Conservation (phyloP, 2,329 filamentous ascomycete genomes). For the Penicillium thymicola region DNA sequence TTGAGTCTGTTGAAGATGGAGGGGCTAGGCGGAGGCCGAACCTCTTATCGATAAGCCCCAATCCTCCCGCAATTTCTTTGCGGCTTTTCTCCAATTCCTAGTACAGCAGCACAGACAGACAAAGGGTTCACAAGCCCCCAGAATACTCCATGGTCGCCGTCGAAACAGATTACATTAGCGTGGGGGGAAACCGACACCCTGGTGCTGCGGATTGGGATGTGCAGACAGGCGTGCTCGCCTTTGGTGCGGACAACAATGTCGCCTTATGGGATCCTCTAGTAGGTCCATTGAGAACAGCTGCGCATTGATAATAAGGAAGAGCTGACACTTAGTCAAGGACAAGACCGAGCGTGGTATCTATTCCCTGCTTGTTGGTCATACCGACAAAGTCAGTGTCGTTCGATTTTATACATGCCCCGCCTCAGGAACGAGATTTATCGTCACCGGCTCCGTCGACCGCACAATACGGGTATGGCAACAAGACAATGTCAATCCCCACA, state of each 20-base stretch:
- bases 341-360: slow-evolving; percentile 56
- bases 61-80: slow-evolving; percentile 21
- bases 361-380: slow-evolving; percentile 70
- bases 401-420: slow-evolving; percentile 64
- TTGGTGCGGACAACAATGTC: slow-evolving; percentile 83
- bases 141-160: slow-evolving; percentile 37
- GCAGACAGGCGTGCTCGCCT: slow-evolving; percentile 69
- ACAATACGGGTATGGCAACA: slow-evolving; percentile 63
- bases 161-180: slow-evolving; percentile 59
- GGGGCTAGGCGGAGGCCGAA: slow-evolving; percentile 15
- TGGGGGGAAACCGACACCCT: slow-evolving; percentile 86
- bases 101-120: neutral
- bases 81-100: slow-evolving; percentile 18
- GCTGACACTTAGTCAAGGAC: slow-evolving; percentile 37
- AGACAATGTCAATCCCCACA: slow-evolving; percentile 17
- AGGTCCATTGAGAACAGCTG: slow-evolving; percentile 36
- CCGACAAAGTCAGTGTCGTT: slow-evolving; percentile 75
- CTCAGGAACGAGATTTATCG: slow-evolving; percentile 55
- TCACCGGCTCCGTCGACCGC: slow-evolving; percentile 81
- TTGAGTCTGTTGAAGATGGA: slow-evolving; percentile 6
- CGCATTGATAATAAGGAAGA: slow-evolving; percentile 4
- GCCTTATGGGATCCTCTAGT: slow-evolving; percentile 82
- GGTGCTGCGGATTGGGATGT: slow-evolving; percentile 84
- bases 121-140: neutral
- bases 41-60: slow-evolving; percentile 42